These are phyloP conservation scores for Magnaporthiopsis rhizophila DNA, from an alignment of 2,329 filamentous ascomycete genomes.

Conservation along the genomic window DNA sequence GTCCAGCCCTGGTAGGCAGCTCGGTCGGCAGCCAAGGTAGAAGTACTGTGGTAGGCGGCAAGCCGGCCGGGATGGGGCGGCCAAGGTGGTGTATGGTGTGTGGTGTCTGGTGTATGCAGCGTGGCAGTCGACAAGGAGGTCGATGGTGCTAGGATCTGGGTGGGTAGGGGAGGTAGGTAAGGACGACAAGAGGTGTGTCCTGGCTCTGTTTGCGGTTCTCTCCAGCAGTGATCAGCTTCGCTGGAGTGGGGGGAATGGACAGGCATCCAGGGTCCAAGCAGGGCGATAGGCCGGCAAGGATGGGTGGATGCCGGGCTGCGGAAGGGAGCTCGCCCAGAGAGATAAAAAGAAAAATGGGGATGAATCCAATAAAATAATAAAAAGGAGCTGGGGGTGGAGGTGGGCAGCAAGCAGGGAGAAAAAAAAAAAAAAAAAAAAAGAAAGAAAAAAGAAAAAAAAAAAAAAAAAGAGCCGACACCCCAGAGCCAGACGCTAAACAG, in stretches of 20 bases:
- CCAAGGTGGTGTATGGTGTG: not conserved
- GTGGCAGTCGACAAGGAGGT: not conserved
- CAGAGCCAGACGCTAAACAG: not conserved
- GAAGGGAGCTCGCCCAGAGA: not conserved
- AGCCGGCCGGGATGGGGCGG: not conserved
- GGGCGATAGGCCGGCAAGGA: not conserved
- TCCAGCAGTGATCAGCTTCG: not conserved
- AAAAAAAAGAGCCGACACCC: not conserved
- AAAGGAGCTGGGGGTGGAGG: not conserved
- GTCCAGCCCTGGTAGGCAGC: not conserved
- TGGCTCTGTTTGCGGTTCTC: not conserved
- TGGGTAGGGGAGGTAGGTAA: not conserved
- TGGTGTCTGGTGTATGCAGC: slow-evolving; percentile 1
- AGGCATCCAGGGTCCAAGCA: not conserved
- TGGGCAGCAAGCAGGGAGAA: not conserved
- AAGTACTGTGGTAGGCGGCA: not conserved
- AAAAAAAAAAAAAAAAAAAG: not conserved
- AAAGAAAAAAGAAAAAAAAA: not conserved
- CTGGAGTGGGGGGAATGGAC: not conserved
- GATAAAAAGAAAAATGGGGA: not conserved
- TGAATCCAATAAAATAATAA: not conserved
- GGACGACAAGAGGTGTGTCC: not conserved
- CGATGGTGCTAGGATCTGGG: not conserved
- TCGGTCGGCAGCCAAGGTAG: not conserved
- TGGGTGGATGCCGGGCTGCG: slow-evolving; percentile 1